Evolutionary conservation across 305 asterid species (phyloP), one percentile per base, ranked within the genome.

Genomic region (Striga hermonthica): DNA sequence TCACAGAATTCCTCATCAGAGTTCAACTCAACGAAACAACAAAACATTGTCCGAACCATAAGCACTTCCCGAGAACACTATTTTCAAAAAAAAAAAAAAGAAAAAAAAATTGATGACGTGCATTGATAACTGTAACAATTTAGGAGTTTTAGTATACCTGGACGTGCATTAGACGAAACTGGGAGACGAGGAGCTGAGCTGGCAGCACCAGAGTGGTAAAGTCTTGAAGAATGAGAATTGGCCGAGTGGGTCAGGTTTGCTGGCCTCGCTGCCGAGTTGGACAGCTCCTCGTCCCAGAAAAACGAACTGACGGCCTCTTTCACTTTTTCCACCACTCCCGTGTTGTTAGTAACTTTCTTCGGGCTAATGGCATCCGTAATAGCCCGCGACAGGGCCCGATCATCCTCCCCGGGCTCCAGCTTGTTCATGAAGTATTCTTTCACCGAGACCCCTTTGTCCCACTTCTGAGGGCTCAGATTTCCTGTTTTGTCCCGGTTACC

Each of bases 371-470:
- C 96, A 59, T 91, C 91, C 38, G 95, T 74, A 71, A 94, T 87
- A 55, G 86, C 95, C 73, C 82, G 86, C n/a, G 99, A 91, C 62
- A 91, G 97, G 36, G 96, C 95, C 73, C 66, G 79, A 45, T 91
- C 99, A 15, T 89, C 94, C 41, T 90, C 97, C 64, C 96, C 98
- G 1, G 98, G 97, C 82, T 91, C 97, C 57, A 88, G 76, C 72
- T 89, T 89, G 64, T 84, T 82, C 84, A 81, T 76, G 78, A 93
- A 80, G 60, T 83, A 90, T 83, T 93, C 96, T 73, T 85, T 93
- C 35, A 90, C 84, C 0, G 97, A 90, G 61, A 86, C 89, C 36
- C 96, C 96, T 71, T 85, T 94, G 69, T 90, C 97, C 86, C 86
- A 84, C 66, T 72, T 78, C 39, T 77, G 83, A 2, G 84, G 81